Percentiles rank a stretch among this genome's conserved stretches.
Evolutionary conservation across 2,329 filamentous ascomycete genomes (phyloP).

Genomic region (Diplodia intermedia): DNA sequence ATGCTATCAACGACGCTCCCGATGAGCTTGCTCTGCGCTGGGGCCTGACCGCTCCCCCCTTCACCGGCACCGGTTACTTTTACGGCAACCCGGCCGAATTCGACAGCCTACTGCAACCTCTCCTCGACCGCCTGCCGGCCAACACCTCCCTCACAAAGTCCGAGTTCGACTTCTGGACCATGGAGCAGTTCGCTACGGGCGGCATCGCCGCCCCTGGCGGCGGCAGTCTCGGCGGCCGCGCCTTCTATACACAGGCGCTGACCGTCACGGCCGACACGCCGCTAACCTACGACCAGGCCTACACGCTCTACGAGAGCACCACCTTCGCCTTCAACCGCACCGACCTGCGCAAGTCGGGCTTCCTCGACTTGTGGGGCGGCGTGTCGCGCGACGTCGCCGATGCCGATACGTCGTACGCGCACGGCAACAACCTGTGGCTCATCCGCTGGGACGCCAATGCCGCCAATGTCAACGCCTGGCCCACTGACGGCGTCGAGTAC

Average conservation of each 20-base stretch:
- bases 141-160: constrained; percentile 34
- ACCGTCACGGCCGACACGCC: constrained; percentile 35
- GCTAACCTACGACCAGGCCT: constrained; percentile 34
- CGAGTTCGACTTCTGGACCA: constrained; percentile 36
- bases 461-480: constrained; percentile 32
- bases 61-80: constrained; percentile 35
- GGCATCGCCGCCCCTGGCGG: constrained; percentile 34
- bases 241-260: constrained; percentile 36
- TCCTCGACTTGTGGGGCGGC: constrained; percentile 38
- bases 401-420: constrained; percentile 34
- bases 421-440: constrained; percentile 38
- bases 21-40: constrained; percentile 37
- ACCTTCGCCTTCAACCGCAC: constrained; percentile 36
- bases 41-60: constrained; percentile 35
- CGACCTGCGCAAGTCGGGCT: constrained; percentile 35
- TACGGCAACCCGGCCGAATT: constrained; percentile 37
- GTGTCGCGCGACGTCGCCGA: constrained; percentile 35
- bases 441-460: constrained; percentile 38
- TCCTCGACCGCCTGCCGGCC: constrained; percentile 35
- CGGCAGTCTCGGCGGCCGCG: constrained; percentile 35
- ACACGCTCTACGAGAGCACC: constrained; percentile 33
- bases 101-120: constrained; percentile 34
- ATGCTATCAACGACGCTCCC: constrained; percentile 35
- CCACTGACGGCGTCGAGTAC: constrained; percentile 36
- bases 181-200: constrained; percentile 32